Conservation (phyloP, 192 early-diverging fungal species). For the Glomus cerebriforme region DNA sequence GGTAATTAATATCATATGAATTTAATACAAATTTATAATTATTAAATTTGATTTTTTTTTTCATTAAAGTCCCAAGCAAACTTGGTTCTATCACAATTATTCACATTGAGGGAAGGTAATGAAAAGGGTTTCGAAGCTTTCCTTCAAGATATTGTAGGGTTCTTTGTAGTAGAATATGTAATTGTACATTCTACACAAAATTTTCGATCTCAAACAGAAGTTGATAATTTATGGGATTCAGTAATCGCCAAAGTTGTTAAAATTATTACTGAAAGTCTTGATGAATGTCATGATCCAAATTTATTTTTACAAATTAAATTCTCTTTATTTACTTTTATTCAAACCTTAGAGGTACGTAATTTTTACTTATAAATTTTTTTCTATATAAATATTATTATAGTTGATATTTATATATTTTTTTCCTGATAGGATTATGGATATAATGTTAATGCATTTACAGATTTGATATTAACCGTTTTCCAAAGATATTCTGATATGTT, state of each 20-base stretch:
- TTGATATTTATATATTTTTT: neutral
- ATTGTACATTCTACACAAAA: conserved; percentile 86
- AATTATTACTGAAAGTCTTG: conserved; percentile 77
- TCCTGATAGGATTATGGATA: conserved; percentile 69
- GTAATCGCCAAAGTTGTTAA: conserved; percentile 80
- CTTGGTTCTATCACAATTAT: conserved; percentile 73
- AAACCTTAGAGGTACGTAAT: conserved; percentile 78
- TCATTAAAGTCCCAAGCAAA: conserved; percentile 76
- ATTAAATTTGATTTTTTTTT: neutral
- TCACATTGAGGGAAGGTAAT: conserved; percentile 69
- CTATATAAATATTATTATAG: neutral
- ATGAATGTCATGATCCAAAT: conserved; percentile 76
- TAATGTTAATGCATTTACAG: conserved; percentile 64
- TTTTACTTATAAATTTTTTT: conserved; percentile 19
- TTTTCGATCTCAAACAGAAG: conserved; percentile 82
- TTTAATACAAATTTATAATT: neutral
- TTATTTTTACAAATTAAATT: conserved; percentile 80
- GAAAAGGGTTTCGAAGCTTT: conserved; percentile 69
- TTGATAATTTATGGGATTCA: conserved; percentile 86
- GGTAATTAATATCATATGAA: conserved; percentile 35
- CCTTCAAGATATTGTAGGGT: conserved; percentile 91
- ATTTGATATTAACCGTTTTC: conserved; percentile 75
- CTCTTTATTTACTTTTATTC: conserved; percentile 81
- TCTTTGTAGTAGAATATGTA: conserved; percentile 92
- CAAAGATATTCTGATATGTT: conserved; percentile 79